phyloP scores from a whole-genome alignment of 1,284 basidiomycete genomes.

The Trichosporon sp. region DNA sequence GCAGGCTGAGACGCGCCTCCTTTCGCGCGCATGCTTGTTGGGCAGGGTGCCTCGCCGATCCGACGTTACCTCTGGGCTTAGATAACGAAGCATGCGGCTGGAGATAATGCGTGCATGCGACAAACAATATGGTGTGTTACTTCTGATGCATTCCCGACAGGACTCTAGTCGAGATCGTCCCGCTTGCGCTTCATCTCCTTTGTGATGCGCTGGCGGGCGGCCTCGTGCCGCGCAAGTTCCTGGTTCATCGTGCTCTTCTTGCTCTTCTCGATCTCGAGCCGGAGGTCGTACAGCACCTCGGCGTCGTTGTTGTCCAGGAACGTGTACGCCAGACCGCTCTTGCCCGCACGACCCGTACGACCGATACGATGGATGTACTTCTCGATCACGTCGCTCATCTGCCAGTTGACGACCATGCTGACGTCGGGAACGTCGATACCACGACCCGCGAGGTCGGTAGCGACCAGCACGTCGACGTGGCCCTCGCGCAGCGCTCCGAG shows the following conservation, averaged over 20 bases:
- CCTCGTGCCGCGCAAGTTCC: constrained; percentile 85
- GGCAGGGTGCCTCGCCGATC: not conserved
- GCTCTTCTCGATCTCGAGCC: constrained; percentile 80
- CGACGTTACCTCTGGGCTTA: not conserved
- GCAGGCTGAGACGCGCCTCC: constrained; percentile 2
- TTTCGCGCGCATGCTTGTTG: not conserved
- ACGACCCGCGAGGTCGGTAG: constrained; percentile 95
- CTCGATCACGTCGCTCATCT: constrained; percentile 95
- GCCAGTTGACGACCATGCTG: constrained; percentile 92
- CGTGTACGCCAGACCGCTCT: constrained; percentile 87
- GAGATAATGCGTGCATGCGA: constrained; percentile 5
- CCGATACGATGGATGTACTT: constrained; percentile 92
- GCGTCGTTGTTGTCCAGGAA: constrained; percentile 95
- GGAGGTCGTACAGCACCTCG: constrained; percentile 83
- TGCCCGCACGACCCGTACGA: constrained; percentile 96
- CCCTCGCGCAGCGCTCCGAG: constrained; percentile 83
- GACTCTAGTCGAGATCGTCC: constrained; percentile 29
- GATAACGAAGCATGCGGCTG: not conserved
- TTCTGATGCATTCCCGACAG: not conserved
- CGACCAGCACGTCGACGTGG: constrained; percentile 81
- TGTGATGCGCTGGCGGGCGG: constrained; percentile 83
- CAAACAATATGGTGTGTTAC: not conserved
- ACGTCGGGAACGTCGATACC: constrained; percentile 98
- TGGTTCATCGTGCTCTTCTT: constrained; percentile 84
- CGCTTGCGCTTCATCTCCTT: constrained; percentile 73